Conservation (phyloP, 345 rosid species). For the Boechera divaricarpa region DNA sequence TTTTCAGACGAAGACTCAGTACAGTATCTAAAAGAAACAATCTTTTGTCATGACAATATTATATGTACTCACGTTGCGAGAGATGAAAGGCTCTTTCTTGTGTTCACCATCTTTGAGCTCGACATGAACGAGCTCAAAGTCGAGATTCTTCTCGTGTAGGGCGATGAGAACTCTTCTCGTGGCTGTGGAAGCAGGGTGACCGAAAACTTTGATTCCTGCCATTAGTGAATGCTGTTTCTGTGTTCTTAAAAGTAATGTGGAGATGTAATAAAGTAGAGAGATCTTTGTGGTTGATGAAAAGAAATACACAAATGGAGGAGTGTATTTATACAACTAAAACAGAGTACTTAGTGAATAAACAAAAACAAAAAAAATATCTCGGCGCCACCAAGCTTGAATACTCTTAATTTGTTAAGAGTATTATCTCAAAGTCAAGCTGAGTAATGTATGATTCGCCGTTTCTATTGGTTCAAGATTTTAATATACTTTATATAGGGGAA, state of each 20-base stretch:
- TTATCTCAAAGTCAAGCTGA: conserved; percentile 24
- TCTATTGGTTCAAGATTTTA: conserved; percentile 29
- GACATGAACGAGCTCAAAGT: conserved; percentile 43
- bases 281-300: conserved; percentile 29
- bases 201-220: conserved; percentile 46
- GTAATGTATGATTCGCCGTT: conserved; percentile 6
- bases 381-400: conserved; percentile 32
- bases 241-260: neutral
- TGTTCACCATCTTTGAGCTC: conserved; percentile 43
- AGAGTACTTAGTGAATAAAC: conserved; percentile 8
- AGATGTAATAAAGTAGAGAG: conserved; percentile 1
- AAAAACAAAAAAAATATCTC: neutral
- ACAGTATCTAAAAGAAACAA: neutral
- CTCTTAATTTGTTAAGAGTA: neutral
- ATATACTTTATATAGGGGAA: too few species aligned
- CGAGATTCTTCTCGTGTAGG: conserved; percentile 47
- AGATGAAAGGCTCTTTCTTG: conserved; percentile 42
- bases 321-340: conserved; percentile 37
- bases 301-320: neutral
- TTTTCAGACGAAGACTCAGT: conserved; percentile 10
- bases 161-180: conserved; percentile 51
- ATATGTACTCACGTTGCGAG: conserved; percentile 41
- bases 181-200: conserved; percentile 41
- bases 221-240: neutral
- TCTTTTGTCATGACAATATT: neutral